Evolutionary conservation across 768 basidiomycete genomes (phyloP).

Genomic region (Strobilomyces confusus): DNA sequence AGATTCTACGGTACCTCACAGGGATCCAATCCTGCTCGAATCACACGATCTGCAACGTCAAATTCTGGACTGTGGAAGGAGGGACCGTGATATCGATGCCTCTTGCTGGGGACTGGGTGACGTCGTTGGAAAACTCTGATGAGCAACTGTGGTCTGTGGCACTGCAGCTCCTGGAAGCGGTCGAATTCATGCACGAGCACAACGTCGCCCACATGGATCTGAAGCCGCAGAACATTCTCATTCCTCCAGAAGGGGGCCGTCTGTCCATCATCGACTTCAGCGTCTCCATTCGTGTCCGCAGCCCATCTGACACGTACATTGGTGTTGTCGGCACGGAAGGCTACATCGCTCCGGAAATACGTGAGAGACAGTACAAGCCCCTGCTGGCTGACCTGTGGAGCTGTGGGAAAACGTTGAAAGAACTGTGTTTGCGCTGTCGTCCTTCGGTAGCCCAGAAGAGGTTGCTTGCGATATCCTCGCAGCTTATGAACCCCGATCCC

Average conservation of each 20-base stretch:
- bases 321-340: not conserved
- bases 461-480: too few relatives aligned
- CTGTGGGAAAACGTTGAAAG: too few relatives aligned
- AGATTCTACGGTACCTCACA: constrained; percentile 5
- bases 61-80: constrained; percentile 1
- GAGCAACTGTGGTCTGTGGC: not conserved
- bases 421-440: too few relatives aligned
- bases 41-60: constrained; percentile 6
- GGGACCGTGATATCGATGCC: not conserved
- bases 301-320: not conserved
- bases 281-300: not conserved
- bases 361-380: too few relatives aligned
- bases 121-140: not conserved
- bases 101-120: not conserved
- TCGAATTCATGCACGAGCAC: not conserved
- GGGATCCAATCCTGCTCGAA: constrained; percentile 4
- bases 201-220: not conserved
- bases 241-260: not conserved
- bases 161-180: not conserved
- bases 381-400: too few relatives aligned
- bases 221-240: not conserved
- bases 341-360: not conserved
- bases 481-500: too few relatives aligned
- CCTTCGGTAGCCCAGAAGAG: too few relatives aligned
- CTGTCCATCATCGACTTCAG: not conserved